Percentiles rank a stretch among this genome's conserved stretches.
Evolutionary conservation across 208 protist species (phyloP).

Genomic region (Leishmania aethiopica): DNA sequence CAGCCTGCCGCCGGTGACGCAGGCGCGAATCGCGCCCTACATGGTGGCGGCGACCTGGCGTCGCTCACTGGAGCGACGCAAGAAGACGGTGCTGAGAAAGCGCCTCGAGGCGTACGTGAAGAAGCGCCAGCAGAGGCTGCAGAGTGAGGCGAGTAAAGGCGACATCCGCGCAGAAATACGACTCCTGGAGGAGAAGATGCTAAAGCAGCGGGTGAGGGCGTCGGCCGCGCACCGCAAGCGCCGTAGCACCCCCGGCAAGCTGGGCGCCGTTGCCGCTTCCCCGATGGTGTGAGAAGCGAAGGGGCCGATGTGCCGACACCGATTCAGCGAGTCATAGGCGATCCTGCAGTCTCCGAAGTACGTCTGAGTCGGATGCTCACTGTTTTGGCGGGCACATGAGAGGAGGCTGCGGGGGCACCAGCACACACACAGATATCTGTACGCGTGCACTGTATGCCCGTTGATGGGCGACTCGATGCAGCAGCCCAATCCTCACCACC

Average conservation of each 20-base stretch:
- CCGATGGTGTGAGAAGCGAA: background rate
- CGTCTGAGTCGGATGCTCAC: background rate
- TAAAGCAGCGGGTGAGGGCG: constrained; percentile 23
- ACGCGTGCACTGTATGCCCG: background rate
- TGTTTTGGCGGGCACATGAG: background rate
- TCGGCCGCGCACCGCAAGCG: background rate
- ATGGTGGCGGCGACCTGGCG: constrained; percentile 77
- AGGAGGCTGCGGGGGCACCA: background rate
- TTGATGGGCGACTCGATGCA: background rate
- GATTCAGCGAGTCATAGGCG: background rate
- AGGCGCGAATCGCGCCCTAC: constrained; percentile 46
- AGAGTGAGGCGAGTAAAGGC: constrained; percentile 16
- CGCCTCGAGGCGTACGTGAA: constrained; percentile 27
- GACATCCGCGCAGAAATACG: constrained; percentile 29
- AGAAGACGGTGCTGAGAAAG: constrained; percentile 40
- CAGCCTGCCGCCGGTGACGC: constrained; percentile 54
- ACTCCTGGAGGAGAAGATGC: constrained; percentile 26
- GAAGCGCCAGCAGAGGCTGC: constrained; percentile 20
- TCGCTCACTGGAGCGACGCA: constrained; percentile 43
- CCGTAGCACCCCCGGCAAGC: background rate
- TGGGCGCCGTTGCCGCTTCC: too few species aligned
- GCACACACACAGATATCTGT: background rate
- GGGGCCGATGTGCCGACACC: background rate
- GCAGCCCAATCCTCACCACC: background rate
- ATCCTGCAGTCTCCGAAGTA: background rate